Base-by-base conservation (phyloP, 176 grass and related monocot species). In the Zoysia japonica region DNA sequence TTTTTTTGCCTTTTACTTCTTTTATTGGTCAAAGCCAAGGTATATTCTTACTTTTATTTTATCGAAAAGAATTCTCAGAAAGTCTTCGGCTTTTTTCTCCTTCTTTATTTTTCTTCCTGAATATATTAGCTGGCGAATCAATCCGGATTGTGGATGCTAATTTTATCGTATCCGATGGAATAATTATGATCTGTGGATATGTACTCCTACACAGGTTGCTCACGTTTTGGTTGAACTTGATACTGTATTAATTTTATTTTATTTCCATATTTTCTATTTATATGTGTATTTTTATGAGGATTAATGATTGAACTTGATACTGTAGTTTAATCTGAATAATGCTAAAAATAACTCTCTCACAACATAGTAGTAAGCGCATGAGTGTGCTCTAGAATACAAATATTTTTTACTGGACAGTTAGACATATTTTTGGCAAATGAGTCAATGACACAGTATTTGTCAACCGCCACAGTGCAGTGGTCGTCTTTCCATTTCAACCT, bases 11-110 rank as follows among this genome's bases (percentile, higher is more conserved):
- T 66, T 77, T 60, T 71, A 72, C 16, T 48, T 70, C 44, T 45
- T 45, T 57, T 57, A 48, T 62, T 47, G 17, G 74, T 82, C 74
- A 78, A 78, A 78, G 49, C 42, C 67, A 82, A 87, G 42, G 28
- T 8, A 28, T 42, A 71, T 54, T 70, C 41, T 48, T 40, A 17
- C 61, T 65, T 77, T 57, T 60, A 41, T 47, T 8, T 9, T 43
- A 5, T 12, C 2, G 1, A 15, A 48, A 70, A 51, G 69, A 35
- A 65, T 65, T 45, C 28, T 6, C 11, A 10, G 52, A 47, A 72
- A 57, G 50, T 64, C n/a, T 16, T 37, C 9, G 48, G 6, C 8
- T 46, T 3, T 28, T 76, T 20, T 11, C 9, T 6, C 16, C 48
- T 46, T 47, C 5, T 59, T 71, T 47, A 45, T 45, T 45, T 45